Base-by-base conservation (phyloP, 1,284 basidiomycete species). In the Apiotrichum laibachii region DNA sequence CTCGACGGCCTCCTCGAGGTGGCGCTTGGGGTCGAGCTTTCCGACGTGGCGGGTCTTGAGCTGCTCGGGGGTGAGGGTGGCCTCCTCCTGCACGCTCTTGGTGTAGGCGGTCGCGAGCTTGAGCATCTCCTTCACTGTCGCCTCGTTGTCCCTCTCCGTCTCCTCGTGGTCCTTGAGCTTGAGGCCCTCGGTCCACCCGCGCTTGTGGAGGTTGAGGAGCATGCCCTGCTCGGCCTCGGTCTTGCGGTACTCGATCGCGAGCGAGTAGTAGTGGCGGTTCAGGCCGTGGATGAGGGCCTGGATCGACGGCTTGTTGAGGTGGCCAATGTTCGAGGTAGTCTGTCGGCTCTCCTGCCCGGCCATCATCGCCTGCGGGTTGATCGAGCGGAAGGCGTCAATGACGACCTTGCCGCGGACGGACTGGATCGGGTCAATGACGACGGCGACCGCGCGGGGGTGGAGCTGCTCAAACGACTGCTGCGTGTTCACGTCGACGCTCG, bases 381-480 rank as follows among this genome's bases (percentile, higher is more conserved):
- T 97, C 47, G 92, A 87, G 62, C 96, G 88, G 84, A 99, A 99
- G 9, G 96, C 96, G 80, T 99, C 96, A 67, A 99, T 98, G 60
- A 99, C 96, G 48, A 99, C 96, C 77, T 94, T 94, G 57, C 92
- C 92, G 77, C 98, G 94, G 70, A 99, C 96, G 33, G 94, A 98
- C 79, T 99, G 96, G 73, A 99, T 99, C 35, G 96, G 96, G 79
- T 99, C 96, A 61, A 99, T 87, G 66, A 99, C 96, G 52, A 99
- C 95, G 46, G 96, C 94, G 46, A 99, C 96, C 9, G 95, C 93
- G 57, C 95, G 89, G 51, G 88, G 84, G 77, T 98, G 90, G 66
- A 99, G 87, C 70, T 89, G 90, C 81, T 99, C 96, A 75, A 99
- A 99, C 16, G 93, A 97, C 49, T 50, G 94, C 77, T 99, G 96